Base-by-base conservation (phyloP, 2,329 filamentous ascomycete genomes). In the Penicillium hesseltinei region DNA sequence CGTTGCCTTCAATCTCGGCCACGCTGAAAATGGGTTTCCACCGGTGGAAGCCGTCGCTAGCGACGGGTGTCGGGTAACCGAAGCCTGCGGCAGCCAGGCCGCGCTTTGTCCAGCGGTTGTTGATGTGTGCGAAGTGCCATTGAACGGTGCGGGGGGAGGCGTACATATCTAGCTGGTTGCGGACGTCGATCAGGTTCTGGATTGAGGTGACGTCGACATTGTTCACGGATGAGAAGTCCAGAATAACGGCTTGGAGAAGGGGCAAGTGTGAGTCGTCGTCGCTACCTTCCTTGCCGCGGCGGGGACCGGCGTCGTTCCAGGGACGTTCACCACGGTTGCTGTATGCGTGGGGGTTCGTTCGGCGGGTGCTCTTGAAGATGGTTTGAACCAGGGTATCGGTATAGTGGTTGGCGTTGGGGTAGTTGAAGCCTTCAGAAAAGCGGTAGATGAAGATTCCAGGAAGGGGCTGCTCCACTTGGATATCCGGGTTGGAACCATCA, bases 1-100 rank as follows among this genome's bases (percentile, higher is more conserved):
- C 77, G 5, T 80, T 78, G 21, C 91, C 88, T 60, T 91, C 86
- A 62, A 95, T 86, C 70, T 96, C 91, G 2, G 93, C 91, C 23
- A 97, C 91, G 69, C 86, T 92, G 80, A 96, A 97, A 63, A 97
- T 92, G n/a, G 92, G 90, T 72, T 91, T 92, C 93, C 92, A 97
- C 58, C 90, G 84, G 61, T 84, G 81, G 65, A 84, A 83, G 7
- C 80, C 74, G 1, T 78, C 81, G 57, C 79, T 81, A 15, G 79
- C 80, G 13, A 78, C 67, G 0, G 81, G 77, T 0, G 86, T 85
- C 2, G 91, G 92, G 71, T 89, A 92, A 2, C 93, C 93, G 69
- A 97, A 97, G 13, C 93, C 93, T 25, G 89, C 93, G 2, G 90
- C 86, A 4, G 88, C 88, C 43, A 97, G 86, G 5, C 91, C 92